Base-by-base conservation (phyloP, 2,329 filamentous ascomycete genomes). In the Cladobotryum protrusum region DNA sequence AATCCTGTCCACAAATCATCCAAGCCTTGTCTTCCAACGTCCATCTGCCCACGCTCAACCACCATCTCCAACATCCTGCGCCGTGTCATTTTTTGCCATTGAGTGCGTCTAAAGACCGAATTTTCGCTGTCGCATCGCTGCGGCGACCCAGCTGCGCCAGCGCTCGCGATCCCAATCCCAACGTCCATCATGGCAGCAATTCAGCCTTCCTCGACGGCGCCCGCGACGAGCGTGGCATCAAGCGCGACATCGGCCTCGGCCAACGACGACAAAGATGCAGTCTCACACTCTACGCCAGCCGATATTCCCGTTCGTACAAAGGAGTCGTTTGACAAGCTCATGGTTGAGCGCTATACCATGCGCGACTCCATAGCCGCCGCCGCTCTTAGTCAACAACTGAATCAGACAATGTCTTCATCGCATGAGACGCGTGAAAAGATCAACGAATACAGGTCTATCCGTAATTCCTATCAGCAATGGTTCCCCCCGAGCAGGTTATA, bases 381-480 rank as follows among this genome's bases (percentile, higher is more conserved):
- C 9, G 75, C 75, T 51, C 67, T 82, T 43, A 70, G 70, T 48
- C 68, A 76, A 45, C 71, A 73, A 49, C 74, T 78, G 41, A 73
- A 77, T 47, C 73, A 76, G 34, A 76, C 75, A 47, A 77, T 80
- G 55, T 74, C 77, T 45, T 68, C 83, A 49, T 77, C 84, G 56
- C 76, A 77, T 57, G 74, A 81, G 57, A 86, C 84, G 69, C 80
- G 80, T 56, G 74, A 80, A 45, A 85, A 86, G 68, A 78, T 83
- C 52, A 78, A 85, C 53, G 84, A 89, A 63, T 89, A 92, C 73
- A 75, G 81, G 52, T 68, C 75, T 44, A 64, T 89, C 42, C 73
- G 77, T 53, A 72, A 67, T 55, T 74, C 80, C 8, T 79, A 76
- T 59, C 75, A 78, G 52, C 69, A 69, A 43, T 78, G 70, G 63